These are phyloP conservation scores for Plasmodium cynomolgi DNA, from an alignment of 169 alveolate species.

Conservation along the genomic window DNA sequence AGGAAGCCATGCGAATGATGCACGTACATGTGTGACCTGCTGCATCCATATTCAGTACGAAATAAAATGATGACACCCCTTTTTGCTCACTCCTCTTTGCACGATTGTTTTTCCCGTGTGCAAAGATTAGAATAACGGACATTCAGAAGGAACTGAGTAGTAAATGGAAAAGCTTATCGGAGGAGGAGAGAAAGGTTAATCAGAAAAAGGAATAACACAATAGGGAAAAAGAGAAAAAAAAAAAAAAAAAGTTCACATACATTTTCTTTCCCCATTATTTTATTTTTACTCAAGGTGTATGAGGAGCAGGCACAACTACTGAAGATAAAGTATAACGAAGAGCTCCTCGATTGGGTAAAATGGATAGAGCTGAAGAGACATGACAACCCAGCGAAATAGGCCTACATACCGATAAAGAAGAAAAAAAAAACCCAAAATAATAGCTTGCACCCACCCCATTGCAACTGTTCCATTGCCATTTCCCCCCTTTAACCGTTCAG, in stretches of 20 bases:
- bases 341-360: conserved; percentile 65
- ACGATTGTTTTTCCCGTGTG: background rate
- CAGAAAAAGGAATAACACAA: background rate
- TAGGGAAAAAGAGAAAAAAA: background rate
- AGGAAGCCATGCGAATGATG: background rate
- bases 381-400: background rate
- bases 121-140: conserved; percentile 64
- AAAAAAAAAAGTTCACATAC: background rate
- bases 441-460: background rate
- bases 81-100: background rate
- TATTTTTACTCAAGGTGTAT: conserved; percentile 7
- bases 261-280: background rate
- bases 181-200: conserved; percentile 65
- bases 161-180: conserved; percentile 58
- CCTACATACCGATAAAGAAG: background rate
- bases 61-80: too few species aligned
- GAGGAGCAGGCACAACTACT: conserved; percentile 67
- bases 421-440: background rate
- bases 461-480: background rate
- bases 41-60: background rate
- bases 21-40: background rate
- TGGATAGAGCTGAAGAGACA: background rate
- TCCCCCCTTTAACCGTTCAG: background rate
- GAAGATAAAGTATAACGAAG: conserved; percentile 65
- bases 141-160: conserved; percentile 70